Conservation (phyloP, 345 rosid genomes). For the Clarkia xantiana region DNA sequence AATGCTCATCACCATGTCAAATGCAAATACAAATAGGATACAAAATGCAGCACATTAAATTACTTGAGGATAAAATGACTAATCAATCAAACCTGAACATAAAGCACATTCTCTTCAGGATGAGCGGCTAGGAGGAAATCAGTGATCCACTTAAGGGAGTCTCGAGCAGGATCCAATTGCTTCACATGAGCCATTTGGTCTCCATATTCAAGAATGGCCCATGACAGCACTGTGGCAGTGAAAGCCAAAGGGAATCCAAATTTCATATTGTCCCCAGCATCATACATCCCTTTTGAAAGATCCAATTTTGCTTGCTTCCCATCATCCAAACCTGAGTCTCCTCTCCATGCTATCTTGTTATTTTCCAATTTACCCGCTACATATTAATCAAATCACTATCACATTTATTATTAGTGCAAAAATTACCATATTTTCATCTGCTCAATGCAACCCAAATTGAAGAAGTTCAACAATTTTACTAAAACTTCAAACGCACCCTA, state of each 20-base stretch:
- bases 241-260: conserved; percentile 94
- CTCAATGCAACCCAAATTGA: too few relatives aligned
- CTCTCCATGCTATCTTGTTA: conserved; percentile 78
- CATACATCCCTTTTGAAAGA: conserved; percentile 80
- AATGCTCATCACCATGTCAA: not conserved
- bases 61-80: not conserved
- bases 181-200: conserved; percentile 69
- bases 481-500: too few relatives aligned
- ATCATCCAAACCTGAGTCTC: conserved; percentile 69
- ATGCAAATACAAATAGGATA: not conserved
- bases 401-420: not conserved
- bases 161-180: conserved; percentile 52
- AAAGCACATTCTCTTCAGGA: conserved; percentile 51
- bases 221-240: conserved; percentile 73
- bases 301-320: conserved; percentile 52
- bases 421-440: too few relatives aligned
- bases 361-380: conserved; percentile 64
- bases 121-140: conserved; percentile 80
- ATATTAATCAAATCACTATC: conserved; percentile 7
- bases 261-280: conserved; percentile 93
- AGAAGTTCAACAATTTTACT: too few relatives aligned
- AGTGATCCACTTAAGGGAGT: conserved; percentile 77
- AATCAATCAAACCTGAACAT: conserved; percentile 48
- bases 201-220: conserved; percentile 96
- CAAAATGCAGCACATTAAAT: not conserved